Conservation (phyloP, 1,284 basidiomycete species). For the Apiotrichum laibachii region DNA sequence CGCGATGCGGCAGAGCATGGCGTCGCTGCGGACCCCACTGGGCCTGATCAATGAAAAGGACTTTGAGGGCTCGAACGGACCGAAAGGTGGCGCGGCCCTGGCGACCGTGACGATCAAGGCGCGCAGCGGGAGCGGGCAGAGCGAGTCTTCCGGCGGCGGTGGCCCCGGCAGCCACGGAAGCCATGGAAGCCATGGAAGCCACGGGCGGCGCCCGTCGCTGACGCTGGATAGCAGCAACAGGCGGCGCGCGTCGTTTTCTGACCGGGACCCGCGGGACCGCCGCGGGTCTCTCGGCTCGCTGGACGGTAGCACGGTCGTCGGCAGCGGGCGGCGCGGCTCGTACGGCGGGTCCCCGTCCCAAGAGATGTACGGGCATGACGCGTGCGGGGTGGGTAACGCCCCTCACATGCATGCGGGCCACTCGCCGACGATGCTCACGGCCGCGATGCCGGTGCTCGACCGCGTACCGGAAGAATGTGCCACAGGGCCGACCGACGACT, state of each 20-base stretch:
- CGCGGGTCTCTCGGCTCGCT: too few relatives aligned
- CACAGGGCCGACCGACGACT: conserved; percentile 1
- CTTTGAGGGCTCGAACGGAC: neutral
- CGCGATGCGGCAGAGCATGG: conserved; percentile 3
- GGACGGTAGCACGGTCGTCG: too few relatives aligned
- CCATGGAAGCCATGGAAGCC: too few relatives aligned
- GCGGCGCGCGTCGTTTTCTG: too few relatives aligned
- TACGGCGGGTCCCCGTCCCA: too few relatives aligned
- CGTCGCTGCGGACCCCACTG: neutral
- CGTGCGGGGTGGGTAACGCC: too few relatives aligned
- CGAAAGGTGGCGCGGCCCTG: neutral
- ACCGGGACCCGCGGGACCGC: too few relatives aligned
- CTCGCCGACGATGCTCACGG: neutral
- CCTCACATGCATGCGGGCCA: too few relatives aligned
- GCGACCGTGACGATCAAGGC: neutral
- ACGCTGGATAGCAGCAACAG: neutral
- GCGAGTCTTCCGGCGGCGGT: neutral
- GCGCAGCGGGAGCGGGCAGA: neutral
- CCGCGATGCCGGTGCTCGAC: neutral
- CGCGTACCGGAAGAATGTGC: neutral
- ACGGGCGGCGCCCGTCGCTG: neutral
- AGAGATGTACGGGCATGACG: too few relatives aligned
- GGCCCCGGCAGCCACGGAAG: too few relatives aligned
- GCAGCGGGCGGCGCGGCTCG: too few relatives aligned
- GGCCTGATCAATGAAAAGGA: neutral